These are phyloP conservation scores for Cytospora paraplurivora DNA, from an alignment of 2,329 filamentous ascomycete species.

Conservation along the genomic window DNA sequence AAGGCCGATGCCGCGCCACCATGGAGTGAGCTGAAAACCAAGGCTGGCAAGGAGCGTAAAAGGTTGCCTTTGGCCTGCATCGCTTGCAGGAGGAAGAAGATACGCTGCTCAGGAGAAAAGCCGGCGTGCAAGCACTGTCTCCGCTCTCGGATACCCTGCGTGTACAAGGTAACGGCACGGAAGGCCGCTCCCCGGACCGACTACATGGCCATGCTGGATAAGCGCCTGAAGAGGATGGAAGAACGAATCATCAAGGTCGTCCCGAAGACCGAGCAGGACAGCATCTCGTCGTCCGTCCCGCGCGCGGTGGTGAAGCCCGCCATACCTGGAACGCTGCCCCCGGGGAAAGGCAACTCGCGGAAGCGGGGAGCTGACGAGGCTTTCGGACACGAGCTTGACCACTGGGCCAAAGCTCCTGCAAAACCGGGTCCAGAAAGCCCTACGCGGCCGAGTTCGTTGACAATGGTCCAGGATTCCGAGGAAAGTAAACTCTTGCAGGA, in stretches of 20 bases:
- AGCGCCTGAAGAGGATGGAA: slow-evolving; percentile 94
- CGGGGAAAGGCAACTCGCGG: slow-evolving; percentile 61
- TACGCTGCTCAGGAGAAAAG: slow-evolving; percentile 95
- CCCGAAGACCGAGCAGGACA: slow-evolving; percentile 78
- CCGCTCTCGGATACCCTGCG: slow-evolving; percentile 88
- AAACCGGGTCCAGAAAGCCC: slow-evolving; percentile 52
- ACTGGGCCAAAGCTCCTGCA: slow-evolving; percentile 69
- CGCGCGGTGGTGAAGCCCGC: slow-evolving; percentile 84
- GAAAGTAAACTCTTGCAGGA: slow-evolving; percentile 79
- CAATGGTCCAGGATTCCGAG: slow-evolving; percentile 65
- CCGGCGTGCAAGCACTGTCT: slow-evolving; percentile 96
- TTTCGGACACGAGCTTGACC: slow-evolving; percentile 77
- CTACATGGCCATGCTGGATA: slow-evolving; percentile 99
- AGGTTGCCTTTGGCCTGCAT: slow-evolving; percentile 91
- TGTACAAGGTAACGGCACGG: slow-evolving; percentile 94
- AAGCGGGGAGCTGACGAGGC: slow-evolving; percentile 87
- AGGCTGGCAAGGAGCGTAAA: slow-evolving; percentile 95
- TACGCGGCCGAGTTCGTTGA: slow-evolving; percentile 51
- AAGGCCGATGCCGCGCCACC: slow-evolving; percentile 62
- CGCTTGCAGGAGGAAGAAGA: slow-evolving; percentile 94
- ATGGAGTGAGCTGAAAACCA: slow-evolving; percentile 85
- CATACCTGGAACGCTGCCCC: slow-evolving; percentile 56
- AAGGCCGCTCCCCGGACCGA: slow-evolving; percentile 94
- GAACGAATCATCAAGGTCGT: slow-evolving; percentile 95
- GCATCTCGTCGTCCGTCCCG: slow-evolving; percentile 64